Evolutionary conservation across 306 rosid species (phyloP).

Genomic region (Trifolium pratense): DNA sequence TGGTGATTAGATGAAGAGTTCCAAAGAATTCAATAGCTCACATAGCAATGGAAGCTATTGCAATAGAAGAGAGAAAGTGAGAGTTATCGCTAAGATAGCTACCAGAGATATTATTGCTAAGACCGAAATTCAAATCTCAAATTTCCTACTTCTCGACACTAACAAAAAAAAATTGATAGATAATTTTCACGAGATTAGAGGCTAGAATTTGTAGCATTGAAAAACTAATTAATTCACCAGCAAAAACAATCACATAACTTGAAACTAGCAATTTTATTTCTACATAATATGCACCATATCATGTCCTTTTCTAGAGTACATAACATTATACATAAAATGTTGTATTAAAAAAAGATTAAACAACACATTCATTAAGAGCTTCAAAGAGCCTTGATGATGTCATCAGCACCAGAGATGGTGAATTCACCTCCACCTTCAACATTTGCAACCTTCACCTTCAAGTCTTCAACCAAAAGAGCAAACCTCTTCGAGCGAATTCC

Average conservation of each 20-base stretch:
- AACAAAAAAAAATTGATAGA: too few species aligned
- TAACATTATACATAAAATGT: constrained; percentile 31
- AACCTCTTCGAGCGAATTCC: constrained; percentile 85
- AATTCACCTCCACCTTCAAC: constrained; percentile 82
- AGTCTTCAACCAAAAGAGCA: constrained; percentile 78
- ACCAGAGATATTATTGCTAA: too few species aligned
- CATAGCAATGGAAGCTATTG: constrained; percentile 83
- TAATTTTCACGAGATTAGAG: too few species aligned
- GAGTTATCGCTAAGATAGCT: too few species aligned
- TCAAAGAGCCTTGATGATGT: constrained; percentile 88
- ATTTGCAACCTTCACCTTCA: constrained; percentile 87
- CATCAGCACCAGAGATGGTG: constrained; percentile 86
- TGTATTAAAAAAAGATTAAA: too few species aligned
- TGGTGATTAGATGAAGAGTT: constrained; percentile 81
- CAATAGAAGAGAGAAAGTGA: constrained; percentile 65
- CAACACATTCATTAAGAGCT: constrained; percentile 8
- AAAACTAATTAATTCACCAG: not conserved
- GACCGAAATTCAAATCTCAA: too few species aligned
- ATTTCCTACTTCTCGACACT: too few species aligned
- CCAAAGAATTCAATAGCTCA: constrained; percentile 86
- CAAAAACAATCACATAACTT: not conserved
- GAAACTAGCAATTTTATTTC: constrained; percentile 39
- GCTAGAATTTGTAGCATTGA: too few species aligned
- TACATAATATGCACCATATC: constrained; percentile 29
- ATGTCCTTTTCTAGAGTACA: constrained; percentile 17